Percentiles rank a stretch among this genome's conserved stretches.
phyloP scores from a whole-genome alignment of 164 flowering plant species.

The Liquidambar formosana region DNA sequence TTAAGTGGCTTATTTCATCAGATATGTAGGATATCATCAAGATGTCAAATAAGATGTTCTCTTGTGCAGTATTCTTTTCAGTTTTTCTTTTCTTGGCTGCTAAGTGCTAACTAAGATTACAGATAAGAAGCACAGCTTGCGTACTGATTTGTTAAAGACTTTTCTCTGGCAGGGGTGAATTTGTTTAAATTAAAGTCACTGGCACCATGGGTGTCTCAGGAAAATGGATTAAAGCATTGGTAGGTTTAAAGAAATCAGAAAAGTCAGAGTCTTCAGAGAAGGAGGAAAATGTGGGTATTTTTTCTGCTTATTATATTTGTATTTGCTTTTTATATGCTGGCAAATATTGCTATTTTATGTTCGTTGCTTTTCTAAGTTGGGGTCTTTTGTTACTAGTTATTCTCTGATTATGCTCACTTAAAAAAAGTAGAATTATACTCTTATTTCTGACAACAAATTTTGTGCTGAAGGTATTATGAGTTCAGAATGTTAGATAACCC shows the following conservation, averaged over 20 bases:
- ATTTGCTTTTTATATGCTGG: neutral
- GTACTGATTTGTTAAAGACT: neutral
- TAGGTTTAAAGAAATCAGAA: constrained; percentile 73
- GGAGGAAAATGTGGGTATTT: constrained; percentile 55
- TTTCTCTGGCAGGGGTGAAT: constrained; percentile 31
- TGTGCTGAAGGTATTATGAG: neutral
- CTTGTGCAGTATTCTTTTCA: neutral
- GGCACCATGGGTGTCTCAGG: constrained; percentile 73
- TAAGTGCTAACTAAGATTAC: neutral
- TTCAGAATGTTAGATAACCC: neutral
- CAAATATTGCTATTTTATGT: neutral
- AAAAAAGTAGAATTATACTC: neutral
- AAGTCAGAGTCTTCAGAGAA: constrained; percentile 62
- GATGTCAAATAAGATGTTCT: neutral
- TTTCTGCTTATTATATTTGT: neutral
- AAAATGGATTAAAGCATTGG: constrained; percentile 82
- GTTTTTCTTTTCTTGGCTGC: neutral
- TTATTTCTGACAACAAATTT: neutral
- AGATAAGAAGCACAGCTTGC: neutral
- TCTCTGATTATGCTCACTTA: neutral
- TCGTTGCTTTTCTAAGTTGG: neutral
- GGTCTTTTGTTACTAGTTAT: neutral
- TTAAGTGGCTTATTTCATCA: neutral
- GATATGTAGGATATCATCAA: neutral
- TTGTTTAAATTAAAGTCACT: constrained; percentile 18